These are phyloP conservation scores for Cucurbita pepo DNA, from an alignment of 306 rosid species.

Conservation along the genomic window DNA sequence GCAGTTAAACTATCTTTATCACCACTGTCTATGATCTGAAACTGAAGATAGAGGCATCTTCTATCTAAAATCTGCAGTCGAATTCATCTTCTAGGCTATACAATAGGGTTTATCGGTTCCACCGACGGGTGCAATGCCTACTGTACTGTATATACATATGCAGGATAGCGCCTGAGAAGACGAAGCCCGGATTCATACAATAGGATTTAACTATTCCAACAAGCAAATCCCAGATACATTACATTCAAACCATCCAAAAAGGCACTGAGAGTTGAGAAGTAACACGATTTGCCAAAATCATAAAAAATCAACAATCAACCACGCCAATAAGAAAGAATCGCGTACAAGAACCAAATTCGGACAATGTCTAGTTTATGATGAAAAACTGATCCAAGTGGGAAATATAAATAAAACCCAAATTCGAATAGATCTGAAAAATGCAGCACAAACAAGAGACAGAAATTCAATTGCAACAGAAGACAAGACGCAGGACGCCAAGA, in stretches of 20 bases:
- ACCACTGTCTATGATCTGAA: neutral
- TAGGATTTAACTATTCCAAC: neutral
- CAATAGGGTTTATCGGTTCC: neutral
- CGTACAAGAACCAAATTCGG: neutral
- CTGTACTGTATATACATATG: neutral
- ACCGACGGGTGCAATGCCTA: neutral
- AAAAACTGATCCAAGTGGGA: neutral
- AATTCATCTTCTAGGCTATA: neutral
- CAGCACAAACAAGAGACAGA: neutral
- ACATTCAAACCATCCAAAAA: neutral
- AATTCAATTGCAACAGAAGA: neutral
- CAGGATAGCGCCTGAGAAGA: neutral
- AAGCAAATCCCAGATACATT: neutral
- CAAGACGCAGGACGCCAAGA: neutral
- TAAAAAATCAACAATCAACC: neutral
- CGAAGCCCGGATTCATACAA: neutral
- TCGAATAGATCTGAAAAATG: conserved; percentile 3
- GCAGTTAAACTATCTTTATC: neutral
- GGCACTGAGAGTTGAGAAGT: neutral
- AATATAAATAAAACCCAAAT: neutral
- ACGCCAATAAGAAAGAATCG: neutral
- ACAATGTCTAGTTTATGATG: neutral
- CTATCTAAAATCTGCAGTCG: neutral
- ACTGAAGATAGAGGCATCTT: neutral
- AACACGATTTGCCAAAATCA: neutral